A percentile compares a stretch with the other conserved stretches of the same genome.
Conservation (phyloP, 768 basidiomycete genomes). For the Mycena kentingensis region DNA sequence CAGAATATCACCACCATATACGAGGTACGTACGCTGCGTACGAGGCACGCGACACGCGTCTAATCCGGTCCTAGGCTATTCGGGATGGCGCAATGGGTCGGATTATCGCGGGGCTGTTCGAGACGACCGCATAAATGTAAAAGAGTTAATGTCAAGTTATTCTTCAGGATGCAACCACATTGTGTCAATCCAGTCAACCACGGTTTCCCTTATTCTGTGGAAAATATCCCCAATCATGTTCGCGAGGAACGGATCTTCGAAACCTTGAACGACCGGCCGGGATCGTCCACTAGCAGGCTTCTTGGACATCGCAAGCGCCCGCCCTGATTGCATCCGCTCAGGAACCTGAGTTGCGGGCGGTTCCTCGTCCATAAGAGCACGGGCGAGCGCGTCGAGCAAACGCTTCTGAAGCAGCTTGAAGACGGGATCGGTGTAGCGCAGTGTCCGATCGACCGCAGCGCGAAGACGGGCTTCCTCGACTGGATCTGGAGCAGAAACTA, state of each 20-base stretch:
- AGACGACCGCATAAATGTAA: slow-evolving; percentile 18
- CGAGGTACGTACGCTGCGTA: slow-evolving; percentile 46
- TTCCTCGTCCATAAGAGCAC: slow-evolving; percentile 28
- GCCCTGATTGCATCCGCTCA: slow-evolving; percentile 35
- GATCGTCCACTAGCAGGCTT: not conserved
- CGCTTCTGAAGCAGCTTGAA: slow-evolving; percentile 65
- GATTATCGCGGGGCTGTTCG: slow-evolving; percentile 57
- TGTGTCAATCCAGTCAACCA: slow-evolving; percentile 59
- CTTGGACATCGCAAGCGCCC: slow-evolving; percentile 21
- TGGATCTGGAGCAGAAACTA: slow-evolving; percentile 19
- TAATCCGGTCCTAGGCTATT: slow-evolving; percentile 43
- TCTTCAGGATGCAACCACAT: slow-evolving; percentile 41
- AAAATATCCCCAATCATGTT: slow-evolving; percentile 44
- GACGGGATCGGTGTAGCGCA: slow-evolving; percentile 65
- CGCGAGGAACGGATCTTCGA: slow-evolving; percentile 63
- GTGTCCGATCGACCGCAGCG: slow-evolving; percentile 61
- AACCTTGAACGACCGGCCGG: slow-evolving; percentile 52
- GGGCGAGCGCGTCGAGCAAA: slow-evolving; percentile 46
- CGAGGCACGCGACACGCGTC: slow-evolving; percentile 10
- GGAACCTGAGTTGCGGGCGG: slow-evolving; percentile 19
- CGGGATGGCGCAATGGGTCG: slow-evolving; percentile 68
- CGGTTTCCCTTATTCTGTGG: slow-evolving; percentile 38
- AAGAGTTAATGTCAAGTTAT: not conserved
- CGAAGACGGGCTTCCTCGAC: slow-evolving; percentile 55
- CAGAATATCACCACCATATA: slow-evolving; percentile 74